phyloP scores from a whole-genome alignment of 495 filamentous ascomycete species.

The Xylaria curta region DNA sequence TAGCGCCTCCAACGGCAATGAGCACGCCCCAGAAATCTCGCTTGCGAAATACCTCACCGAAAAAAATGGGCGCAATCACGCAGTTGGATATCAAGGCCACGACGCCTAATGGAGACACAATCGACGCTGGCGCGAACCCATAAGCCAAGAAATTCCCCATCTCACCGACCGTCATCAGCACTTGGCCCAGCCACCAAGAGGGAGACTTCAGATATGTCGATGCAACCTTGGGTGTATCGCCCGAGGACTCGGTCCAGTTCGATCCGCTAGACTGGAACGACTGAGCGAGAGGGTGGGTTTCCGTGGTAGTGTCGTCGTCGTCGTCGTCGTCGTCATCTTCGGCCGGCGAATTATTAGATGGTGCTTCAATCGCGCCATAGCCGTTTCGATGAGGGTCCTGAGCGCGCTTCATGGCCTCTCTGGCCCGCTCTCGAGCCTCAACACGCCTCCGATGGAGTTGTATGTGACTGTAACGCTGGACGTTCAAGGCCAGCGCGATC shows the following conservation, averaged over 20 bases:
- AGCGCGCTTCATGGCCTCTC: slow-evolving; percentile 48
- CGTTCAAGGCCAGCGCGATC: slow-evolving; percentile 94
- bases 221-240: slow-evolving; percentile 44
- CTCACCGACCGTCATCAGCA: slow-evolving; percentile 92
- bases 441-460: slow-evolving; percentile 60
- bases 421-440: slow-evolving; percentile 57
- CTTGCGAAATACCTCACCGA: slow-evolving; percentile 84
- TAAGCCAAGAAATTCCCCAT: slow-evolving; percentile 97
- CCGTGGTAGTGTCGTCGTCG: slow-evolving; percentile 37
- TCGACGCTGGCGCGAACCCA: slow-evolving; percentile 97
- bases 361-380: slow-evolving; percentile 31
- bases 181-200: slow-evolving; percentile 94
- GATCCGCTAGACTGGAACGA: slow-evolving; percentile 55
- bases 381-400: slow-evolving; percentile 43
- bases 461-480: slow-evolving; percentile 94
- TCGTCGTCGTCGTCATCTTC: slow-evolving; percentile 37
- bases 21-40: slow-evolving; percentile 91
- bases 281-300: slow-evolving; percentile 55
- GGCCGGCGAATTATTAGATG: slow-evolving; percentile 22
- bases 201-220: slow-evolving; percentile 79
- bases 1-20: slow-evolving; percentile 83
- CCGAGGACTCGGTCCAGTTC: slow-evolving; percentile 43
- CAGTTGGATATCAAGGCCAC: slow-evolving; percentile 96
- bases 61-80: slow-evolving; percentile 88
- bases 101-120: slow-evolving; percentile 95